phyloP scores from a whole-genome alignment of 2,329 filamentous ascomycete species.

The Remersonia thermophila region DNA sequence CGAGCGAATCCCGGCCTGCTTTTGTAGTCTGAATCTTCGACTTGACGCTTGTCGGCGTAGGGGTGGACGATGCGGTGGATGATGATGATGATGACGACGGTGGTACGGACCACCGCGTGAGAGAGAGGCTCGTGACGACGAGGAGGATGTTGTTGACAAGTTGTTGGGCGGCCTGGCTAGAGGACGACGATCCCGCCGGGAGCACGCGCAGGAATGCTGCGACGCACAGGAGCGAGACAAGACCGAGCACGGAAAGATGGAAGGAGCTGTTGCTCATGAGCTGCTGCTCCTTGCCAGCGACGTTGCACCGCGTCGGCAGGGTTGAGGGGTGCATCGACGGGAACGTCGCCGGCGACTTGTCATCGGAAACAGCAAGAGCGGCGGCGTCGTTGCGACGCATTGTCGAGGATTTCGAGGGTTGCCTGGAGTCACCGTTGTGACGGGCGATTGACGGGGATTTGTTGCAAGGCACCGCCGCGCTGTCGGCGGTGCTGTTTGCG shows the following conservation, averaged over 20 bases:
- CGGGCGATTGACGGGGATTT: not conserved
- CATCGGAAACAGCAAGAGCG: not conserved
- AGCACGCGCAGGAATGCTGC: slow-evolving; percentile 7
- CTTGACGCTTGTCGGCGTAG: slow-evolving; percentile 14
- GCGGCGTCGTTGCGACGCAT: not conserved
- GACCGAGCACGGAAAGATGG: slow-evolving; percentile 17
- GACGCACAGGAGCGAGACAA: slow-evolving; percentile 18
- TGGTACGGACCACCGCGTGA: too few relatives aligned
- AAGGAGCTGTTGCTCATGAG: too few relatives aligned
- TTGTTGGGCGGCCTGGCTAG: slow-evolving; percentile 3
- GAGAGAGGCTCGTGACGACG: slow-evolving; percentile 11
- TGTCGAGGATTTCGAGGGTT: not conserved
- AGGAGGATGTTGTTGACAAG: slow-evolving; percentile 11
- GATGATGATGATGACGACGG: slow-evolving; percentile 2
- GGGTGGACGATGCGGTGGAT: slow-evolving; percentile 5
- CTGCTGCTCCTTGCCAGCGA: slow-evolving; percentile 6
- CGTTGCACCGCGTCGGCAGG: slow-evolving; percentile 13
- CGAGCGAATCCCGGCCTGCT: not conserved
- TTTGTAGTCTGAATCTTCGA: slow-evolving; percentile 12
- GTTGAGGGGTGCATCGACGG: slow-evolving; percentile 12
- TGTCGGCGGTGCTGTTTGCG: too few relatives aligned
- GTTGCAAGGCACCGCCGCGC: too few relatives aligned
- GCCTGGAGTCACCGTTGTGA: not conserved
- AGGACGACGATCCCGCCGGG: slow-evolving; percentile 1
- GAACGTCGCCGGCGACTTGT: not conserved